Conservation (phyloP, 164 flowering plant species). For the Aristolochia fimbriata region DNA sequence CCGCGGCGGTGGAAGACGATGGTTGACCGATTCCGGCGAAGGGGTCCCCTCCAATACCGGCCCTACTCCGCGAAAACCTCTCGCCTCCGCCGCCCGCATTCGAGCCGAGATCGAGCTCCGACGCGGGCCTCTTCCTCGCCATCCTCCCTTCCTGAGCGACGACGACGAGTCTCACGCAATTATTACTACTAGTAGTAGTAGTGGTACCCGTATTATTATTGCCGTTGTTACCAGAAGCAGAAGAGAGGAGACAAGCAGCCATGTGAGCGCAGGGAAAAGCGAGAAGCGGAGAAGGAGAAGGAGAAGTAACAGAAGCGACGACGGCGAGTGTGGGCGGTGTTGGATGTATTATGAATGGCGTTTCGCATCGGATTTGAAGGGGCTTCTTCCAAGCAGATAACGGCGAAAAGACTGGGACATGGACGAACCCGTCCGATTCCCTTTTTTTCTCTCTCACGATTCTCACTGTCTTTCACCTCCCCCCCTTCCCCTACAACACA, state of each 20-base stretch:
- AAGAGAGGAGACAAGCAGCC: slow-evolving; percentile 3
- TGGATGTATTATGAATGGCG: slow-evolving; percentile 4
- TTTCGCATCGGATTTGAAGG: slow-evolving; percentile 4
- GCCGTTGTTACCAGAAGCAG: background rate
- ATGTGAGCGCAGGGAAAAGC: background rate
- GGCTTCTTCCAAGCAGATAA: slow-evolving; percentile 36
- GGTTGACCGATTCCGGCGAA: slow-evolving; percentile 4
- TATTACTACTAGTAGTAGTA: background rate
- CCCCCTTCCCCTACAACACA: background rate
- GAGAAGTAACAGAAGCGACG: background rate
- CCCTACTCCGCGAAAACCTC: slow-evolving; percentile 25
- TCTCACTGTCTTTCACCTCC: no score
- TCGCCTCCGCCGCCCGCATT: slow-evolving; percentile 6
- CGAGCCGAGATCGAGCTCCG: slow-evolving; percentile 45
- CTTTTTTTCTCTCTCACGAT: no score
- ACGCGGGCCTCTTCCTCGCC: slow-evolving; percentile 64
- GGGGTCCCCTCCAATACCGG: background rate
- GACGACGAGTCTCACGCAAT: no score
- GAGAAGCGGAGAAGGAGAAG: background rate
- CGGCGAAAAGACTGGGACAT: slow-evolving; percentile 38
- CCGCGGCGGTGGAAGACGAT: background rate
- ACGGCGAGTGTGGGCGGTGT: background rate
- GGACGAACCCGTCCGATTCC: slow-evolving; percentile 10
- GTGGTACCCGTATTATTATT: background rate
- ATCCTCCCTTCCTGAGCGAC: slow-evolving; percentile 24